Percentiles rank a stretch among this genome's conserved stretches.
These are phyloP conservation scores for Lasiodiplodia hormozganensis DNA, from an alignment of 2,329 filamentous ascomycete genomes.

Conservation along the genomic window DNA sequence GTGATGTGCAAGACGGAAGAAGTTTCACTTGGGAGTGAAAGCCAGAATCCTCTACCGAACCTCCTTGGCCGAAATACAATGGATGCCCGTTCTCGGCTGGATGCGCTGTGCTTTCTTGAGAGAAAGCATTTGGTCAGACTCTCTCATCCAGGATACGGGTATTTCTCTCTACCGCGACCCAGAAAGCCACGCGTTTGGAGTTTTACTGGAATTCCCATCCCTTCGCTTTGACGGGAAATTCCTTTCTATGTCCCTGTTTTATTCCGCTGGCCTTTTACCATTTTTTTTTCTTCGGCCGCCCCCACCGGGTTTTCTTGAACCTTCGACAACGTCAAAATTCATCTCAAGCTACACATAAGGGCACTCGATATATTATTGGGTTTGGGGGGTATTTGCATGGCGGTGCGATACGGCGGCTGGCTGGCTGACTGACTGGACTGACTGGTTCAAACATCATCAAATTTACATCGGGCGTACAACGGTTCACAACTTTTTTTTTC, in stretches of 20 bases:
- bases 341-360: not conserved
- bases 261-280: not conserved
- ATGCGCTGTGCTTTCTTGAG: not conserved
- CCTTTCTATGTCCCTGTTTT: not conserved
- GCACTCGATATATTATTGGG: not conserved
- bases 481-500: too few relatives aligned
- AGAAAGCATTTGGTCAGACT: not conserved
- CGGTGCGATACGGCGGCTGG: not conserved
- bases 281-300: too few relatives aligned
- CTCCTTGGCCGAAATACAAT: not conserved
- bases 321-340: not conserved
- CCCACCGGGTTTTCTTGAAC: too few relatives aligned
- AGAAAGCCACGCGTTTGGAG: not conserved
- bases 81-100: not conserved
- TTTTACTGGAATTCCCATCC: not conserved
- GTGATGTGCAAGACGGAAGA: not conserved
- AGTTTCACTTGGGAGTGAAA: not conserved
- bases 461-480: not conserved
- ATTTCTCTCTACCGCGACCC: not conserved
- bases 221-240: not conserved
- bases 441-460: not conserved
- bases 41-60: not conserved
- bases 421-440: not conserved
- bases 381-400: not conserved
- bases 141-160: not conserved